These are phyloP conservation scores for Solanum medicagineum DNA, from an alignment of 257 asterid species.

Conservation along the genomic window DNA sequence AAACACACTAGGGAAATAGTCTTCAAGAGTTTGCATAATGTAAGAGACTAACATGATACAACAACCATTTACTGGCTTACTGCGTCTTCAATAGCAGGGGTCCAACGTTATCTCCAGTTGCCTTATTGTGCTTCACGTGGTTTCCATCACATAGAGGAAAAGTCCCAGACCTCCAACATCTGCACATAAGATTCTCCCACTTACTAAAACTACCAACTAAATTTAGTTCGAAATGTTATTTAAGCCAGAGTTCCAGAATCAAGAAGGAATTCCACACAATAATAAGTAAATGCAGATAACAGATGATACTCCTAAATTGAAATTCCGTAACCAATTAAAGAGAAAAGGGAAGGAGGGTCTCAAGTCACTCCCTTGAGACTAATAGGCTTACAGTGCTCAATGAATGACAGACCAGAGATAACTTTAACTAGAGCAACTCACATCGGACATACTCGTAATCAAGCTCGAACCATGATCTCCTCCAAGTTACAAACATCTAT, in stretches of 20 bases:
- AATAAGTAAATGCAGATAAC: neutral
- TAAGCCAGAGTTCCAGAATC: neutral
- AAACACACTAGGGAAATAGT: constrained; percentile 1
- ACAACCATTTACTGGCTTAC: constrained; percentile 1
- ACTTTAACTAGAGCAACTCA: neutral
- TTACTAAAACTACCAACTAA: neutral
- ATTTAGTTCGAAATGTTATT: neutral
- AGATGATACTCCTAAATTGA: neutral
- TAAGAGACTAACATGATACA: too few species aligned
- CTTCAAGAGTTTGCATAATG: constrained; percentile 30
- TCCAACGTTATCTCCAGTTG: constrained; percentile 86
- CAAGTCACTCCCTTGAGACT: neutral
- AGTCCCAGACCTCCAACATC: constrained; percentile 95
- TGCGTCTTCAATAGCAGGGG: constrained; percentile 81
- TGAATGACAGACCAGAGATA: neutral
- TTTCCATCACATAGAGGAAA: constrained; percentile 88
- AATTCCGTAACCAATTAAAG: neutral
- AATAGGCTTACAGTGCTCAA: neutral
- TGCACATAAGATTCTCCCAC: constrained; percentile 11
- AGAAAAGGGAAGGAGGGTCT: neutral
- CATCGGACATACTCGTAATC: neutral
- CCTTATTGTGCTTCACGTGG: constrained; percentile 90
- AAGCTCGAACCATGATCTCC: neutral
- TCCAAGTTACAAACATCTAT: neutral
- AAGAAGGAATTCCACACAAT: neutral